Evolutionary conservation across 495 filamentous ascomycete genomes (phyloP), one percentile per base, ranked within the genome.

Genomic region (Penicillium psychrofluorescens): DNA sequence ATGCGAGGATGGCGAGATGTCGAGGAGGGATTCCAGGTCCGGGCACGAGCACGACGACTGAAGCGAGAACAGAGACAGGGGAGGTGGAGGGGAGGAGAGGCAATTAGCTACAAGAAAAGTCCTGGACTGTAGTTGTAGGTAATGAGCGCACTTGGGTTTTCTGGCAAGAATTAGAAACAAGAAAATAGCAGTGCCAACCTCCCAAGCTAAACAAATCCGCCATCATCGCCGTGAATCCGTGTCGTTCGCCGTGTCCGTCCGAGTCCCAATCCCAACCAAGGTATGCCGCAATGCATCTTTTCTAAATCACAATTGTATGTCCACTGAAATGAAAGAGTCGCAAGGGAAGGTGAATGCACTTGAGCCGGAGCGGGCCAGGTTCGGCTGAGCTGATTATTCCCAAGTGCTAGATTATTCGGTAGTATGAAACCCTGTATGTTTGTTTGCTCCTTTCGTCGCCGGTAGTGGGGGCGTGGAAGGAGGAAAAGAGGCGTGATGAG

Each of bases 1-100:
- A 67, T 69, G 65, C 54, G 64, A 8, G 67, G 65, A 10, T 67
- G 65, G 65, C 59, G 54, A 40, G 65, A 69, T 50, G 53, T 62
- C 11, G 61, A 67, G 51, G 65, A 66, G 40, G 67, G 53, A 6
- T 65, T 63, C 36, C 48, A 49, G 28, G 36, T 48, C n/a, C 55
- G 62, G 41, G 52, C 59, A 36, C 54, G 30, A 22, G 51, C 45
- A 11, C 58, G 67, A 15, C 51, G 44, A 14, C 30, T 35, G 30
- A 42, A 53, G 48, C 51, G 57, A 34, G 55, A 64, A 29, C 42
- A 43, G 37, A 58, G 56, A 38, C 58, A 48, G 32, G 48, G 36
- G 15, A 31, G 44, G 36, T 44, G 32, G 41, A 29, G 8, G 38
- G 22, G 7, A 40, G 7, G 32, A 34, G 32, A 34, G 32, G 2